Evolutionary conservation across 768 basidiomycete genomes (phyloP).

Genomic region (Kwoniella pini): DNA sequence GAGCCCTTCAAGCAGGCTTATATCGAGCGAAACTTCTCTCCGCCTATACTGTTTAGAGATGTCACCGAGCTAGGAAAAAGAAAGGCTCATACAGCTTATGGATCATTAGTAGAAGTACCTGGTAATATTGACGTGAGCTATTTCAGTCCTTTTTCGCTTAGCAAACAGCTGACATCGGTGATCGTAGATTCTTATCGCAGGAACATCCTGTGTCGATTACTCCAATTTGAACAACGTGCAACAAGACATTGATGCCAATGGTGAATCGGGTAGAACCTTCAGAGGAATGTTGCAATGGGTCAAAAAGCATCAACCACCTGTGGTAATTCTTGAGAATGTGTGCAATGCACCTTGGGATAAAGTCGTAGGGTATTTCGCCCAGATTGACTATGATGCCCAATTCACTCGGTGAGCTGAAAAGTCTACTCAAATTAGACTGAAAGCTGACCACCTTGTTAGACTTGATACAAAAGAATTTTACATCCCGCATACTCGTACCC

Average conservation of each 20-base stretch:
- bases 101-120: conserved; percentile 77
- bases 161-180: neutral
- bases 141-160: neutral
- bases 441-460: conserved; percentile 18
- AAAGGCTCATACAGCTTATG: conserved; percentile 84
- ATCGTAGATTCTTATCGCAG: conserved; percentile 64
- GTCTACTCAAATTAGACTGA: neutral
- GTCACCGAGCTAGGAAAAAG: conserved; percentile 73
- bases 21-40: conserved; percentile 92
- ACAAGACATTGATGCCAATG: conserved; percentile 82
- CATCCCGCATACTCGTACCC: conserved; percentile 90
- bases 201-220: conserved; percentile 95
- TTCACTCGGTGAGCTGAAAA: conserved; percentile 72
- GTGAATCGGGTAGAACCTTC: conserved; percentile 92
- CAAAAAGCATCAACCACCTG: conserved; percentile 74
- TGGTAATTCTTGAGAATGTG: conserved; percentile 96
- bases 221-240: conserved; percentile 93
- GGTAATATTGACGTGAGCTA: conserved; percentile 80
- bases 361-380: conserved; percentile 74
- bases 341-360: conserved; percentile 82
- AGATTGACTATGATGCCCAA: conserved; percentile 72
- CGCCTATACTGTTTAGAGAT: conserved; percentile 87
- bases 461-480: conserved; percentile 71
- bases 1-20: conserved; percentile 98
- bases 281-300: conserved; percentile 95